phyloP scores from a whole-genome alignment of 495 filamentous ascomycete species.

The Symbiotaphrina buchneri region DNA sequence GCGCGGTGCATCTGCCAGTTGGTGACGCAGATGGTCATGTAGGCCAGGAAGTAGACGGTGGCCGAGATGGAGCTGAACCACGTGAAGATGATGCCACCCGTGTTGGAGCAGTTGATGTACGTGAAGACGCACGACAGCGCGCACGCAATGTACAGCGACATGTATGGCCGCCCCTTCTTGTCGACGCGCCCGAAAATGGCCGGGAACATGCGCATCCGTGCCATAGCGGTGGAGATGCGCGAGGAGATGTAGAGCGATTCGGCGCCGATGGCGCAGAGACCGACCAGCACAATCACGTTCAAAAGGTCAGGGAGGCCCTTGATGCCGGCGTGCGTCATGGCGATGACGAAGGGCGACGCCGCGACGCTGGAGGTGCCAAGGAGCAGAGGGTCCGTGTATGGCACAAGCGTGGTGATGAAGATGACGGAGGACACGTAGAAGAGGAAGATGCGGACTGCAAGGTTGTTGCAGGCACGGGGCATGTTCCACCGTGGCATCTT shows the following conservation, averaged over 20 bases:
- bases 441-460: constrained; percentile 12
- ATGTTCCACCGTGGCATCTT: constrained; percentile 11
- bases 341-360: constrained; percentile 16
- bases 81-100: constrained; percentile 5
- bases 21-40: constrained; percentile 12
- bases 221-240: constrained; percentile 12
- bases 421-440: constrained; percentile 12
- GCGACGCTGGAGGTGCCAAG: constrained; percentile 12
- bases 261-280: constrained; percentile 11
- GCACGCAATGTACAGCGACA: constrained; percentile 9
- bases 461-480: constrained; percentile 11
- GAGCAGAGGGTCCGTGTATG: constrained; percentile 10
- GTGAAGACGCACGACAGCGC: constrained; percentile 7
- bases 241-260: constrained; percentile 13
- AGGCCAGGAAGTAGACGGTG: constrained; percentile 13
- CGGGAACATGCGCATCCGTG: constrained; percentile 9
- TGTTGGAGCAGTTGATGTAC: constrained; percentile 12
- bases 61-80: constrained; percentile 13
- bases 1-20: constrained; percentile 12
- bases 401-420: constrained; percentile 11
- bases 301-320: constrained; percentile 10
- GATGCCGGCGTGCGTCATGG: constrained; percentile 11
- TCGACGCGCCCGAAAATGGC: constrained; percentile 10
- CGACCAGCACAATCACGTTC: constrained; percentile 13
- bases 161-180: constrained; percentile 9